These are phyloP conservation scores for Solanum ossicruentum DNA, from an alignment of 257 asterid species.

Conservation along the genomic window DNA sequence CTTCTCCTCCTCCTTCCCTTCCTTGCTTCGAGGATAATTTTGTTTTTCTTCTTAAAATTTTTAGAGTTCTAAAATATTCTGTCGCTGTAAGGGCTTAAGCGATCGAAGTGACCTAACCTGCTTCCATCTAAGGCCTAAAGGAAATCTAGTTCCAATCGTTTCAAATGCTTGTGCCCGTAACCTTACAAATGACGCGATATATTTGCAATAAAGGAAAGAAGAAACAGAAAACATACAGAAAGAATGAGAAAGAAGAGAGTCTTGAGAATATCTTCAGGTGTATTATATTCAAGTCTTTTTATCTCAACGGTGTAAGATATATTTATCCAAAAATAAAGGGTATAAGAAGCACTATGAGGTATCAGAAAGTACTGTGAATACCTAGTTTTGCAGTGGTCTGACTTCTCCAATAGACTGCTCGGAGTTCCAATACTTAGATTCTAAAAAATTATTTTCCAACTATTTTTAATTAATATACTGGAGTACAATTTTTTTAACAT, in stretches of 20 bases:
- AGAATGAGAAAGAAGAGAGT: not conserved
- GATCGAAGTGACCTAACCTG: no score
- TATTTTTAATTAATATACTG: not conserved
- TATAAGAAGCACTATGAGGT: not conserved
- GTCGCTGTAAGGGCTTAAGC: no score
- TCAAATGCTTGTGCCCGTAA: not conserved
- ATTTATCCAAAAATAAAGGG: not conserved
- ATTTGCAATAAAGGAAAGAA: not conserved
- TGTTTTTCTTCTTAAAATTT: no score
- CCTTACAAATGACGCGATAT: not conserved
- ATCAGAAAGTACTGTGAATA: not conserved
- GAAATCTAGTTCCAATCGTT: not conserved
- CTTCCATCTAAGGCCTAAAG: no score
- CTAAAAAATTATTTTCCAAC: not conserved
- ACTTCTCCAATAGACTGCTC: not conserved
- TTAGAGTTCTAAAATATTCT: no score
- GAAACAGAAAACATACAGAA: not conserved
- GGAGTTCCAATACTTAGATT: not conserved
- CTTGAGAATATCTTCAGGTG: not conserved
- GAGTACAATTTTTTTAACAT: not conserved
- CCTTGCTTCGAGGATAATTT: no score
- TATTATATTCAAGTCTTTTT: not conserved
- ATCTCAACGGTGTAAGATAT: not conserved
- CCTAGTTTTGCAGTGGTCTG: not conserved
- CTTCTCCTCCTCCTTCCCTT: no score